These are phyloP conservation scores for Glarea lozoyensis DNA, from an alignment of 495 filamentous ascomycete species.

Conservation along the genomic window DNA sequence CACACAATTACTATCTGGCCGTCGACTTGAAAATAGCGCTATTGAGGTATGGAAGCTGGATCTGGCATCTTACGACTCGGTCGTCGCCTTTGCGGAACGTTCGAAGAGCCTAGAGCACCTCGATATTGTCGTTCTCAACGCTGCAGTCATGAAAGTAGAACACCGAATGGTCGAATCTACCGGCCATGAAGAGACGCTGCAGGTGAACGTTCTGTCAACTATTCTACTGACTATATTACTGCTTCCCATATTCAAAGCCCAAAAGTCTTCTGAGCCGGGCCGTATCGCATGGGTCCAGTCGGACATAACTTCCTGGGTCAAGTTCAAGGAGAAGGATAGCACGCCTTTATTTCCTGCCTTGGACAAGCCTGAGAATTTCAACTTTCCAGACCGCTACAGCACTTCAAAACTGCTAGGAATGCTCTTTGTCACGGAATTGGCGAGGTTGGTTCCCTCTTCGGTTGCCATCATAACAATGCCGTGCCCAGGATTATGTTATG, in stretches of 20 bases:
- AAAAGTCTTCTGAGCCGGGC: slow-evolving; percentile 20
- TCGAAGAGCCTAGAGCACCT: slow-evolving; percentile 22
- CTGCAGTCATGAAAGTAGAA: slow-evolving; percentile 27
- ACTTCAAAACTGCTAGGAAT: slow-evolving; percentile 30
- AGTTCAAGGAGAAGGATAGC: slow-evolving; percentile 1
- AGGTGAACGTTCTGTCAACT: slow-evolving; percentile 38
- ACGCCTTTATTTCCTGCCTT: neutral
- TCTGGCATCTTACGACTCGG: slow-evolving; percentile 32
- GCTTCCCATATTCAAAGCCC: slow-evolving; percentile 32
- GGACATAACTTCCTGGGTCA: slow-evolving; percentile 15
- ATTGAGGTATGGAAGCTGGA: slow-evolving; percentile 46
- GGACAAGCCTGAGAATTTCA: neutral
- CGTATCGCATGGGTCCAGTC: slow-evolving; percentile 30
- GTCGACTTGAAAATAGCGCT: slow-evolving; percentile 23
- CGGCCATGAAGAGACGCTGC: slow-evolving; percentile 35
- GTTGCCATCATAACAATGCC: slow-evolving; percentile 36
- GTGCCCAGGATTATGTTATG: slow-evolving; percentile 33
- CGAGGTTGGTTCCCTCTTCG: slow-evolving; percentile 26
- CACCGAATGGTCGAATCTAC: slow-evolving; percentile 26
- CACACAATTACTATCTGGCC: slow-evolving; percentile 18
- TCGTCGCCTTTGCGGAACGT: slow-evolving; percentile 33
- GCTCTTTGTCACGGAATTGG: slow-evolving; percentile 30
- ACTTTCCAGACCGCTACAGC: slow-evolving; percentile 26
- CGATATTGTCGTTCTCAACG: slow-evolving; percentile 44
- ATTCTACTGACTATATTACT: slow-evolving; percentile 36